These are phyloP conservation scores for Allomyces macrogynus DNA, from an alignment of 192 early-diverging fungal genomes.

Conservation along the genomic window DNA sequence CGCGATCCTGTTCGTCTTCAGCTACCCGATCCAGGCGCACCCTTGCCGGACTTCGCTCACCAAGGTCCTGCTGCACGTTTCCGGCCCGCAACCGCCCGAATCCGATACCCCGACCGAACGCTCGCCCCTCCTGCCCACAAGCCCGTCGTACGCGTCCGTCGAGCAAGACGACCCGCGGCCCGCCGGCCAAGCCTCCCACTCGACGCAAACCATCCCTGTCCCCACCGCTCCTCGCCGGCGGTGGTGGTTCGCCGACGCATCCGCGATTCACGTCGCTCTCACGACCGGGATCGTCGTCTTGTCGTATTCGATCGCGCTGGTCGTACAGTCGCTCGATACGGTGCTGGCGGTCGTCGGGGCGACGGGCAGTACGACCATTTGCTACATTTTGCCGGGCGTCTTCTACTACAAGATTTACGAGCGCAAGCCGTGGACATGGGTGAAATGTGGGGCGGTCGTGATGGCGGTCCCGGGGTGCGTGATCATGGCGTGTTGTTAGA, in stretches of 20 bases:
- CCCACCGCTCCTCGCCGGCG: too few species aligned
- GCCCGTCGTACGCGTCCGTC: neutral
- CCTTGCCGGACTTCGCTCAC: slow-evolving; percentile 74
- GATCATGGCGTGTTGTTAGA: slow-evolving; percentile 64
- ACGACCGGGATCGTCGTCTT: slow-evolving; percentile 44
- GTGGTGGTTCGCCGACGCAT: too few species aligned
- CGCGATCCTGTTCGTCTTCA: slow-evolving; percentile 69
- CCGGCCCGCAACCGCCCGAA: neutral
- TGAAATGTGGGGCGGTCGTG: slow-evolving; percentile 40
- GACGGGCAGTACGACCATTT: slow-evolving; percentile 86
- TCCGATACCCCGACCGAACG: neutral
- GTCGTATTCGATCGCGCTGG: slow-evolving; percentile 53
- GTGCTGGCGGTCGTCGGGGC: slow-evolving; percentile 86
- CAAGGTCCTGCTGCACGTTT: slow-evolving; percentile 38
- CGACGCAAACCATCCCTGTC: neutral
- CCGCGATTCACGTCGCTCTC: slow-evolving; percentile 23
- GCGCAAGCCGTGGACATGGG: slow-evolving; percentile 32
- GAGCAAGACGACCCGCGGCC: neutral
- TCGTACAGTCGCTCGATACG: slow-evolving; percentile 55
- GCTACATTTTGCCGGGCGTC: slow-evolving; percentile 83
- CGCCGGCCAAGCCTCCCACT: slow-evolving; percentile 5
- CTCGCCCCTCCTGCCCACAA: neutral
- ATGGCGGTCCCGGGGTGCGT: slow-evolving; percentile 46
- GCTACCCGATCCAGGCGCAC: slow-evolving; percentile 83
- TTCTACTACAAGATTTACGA: slow-evolving; percentile 77